Percentiles rank a stretch among this genome's conserved stretches.
Evolutionary conservation across 345 rosid genomes (phyloP).

Genomic region (Limnanthes douglasii): DNA sequence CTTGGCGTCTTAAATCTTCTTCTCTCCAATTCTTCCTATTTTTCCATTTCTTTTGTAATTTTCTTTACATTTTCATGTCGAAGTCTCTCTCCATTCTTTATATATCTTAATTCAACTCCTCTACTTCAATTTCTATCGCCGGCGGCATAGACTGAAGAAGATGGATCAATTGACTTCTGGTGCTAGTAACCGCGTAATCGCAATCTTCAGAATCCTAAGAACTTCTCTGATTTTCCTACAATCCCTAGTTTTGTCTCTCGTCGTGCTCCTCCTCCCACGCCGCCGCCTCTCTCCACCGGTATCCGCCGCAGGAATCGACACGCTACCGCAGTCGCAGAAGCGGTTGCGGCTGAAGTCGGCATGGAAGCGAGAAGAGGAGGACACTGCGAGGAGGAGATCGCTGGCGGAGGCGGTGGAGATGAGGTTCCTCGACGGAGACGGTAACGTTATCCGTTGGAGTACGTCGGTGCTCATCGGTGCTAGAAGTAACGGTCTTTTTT

Average conservation of each 20-base stretch:
- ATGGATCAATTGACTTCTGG: constrained; percentile 90
- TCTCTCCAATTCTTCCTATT: too few relatives aligned
- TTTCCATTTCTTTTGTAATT: too few relatives aligned
- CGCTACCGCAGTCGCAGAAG: constrained; percentile 13
- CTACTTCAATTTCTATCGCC: constrained; percentile 2
- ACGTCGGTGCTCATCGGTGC: constrained; percentile 53
- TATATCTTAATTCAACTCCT: too few relatives aligned
- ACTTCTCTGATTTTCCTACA: constrained; percentile 30
- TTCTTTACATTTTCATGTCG: too few relatives aligned
- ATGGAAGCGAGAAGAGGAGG: constrained; percentile 80
- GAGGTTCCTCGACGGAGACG: constrained; percentile 23
- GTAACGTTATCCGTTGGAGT: constrained; percentile 21
- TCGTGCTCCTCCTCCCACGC: constrained; percentile 51
- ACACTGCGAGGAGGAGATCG: constrained; percentile 59
- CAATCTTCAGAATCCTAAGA: constrained; percentile 39
- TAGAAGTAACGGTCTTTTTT: constrained; percentile 59
- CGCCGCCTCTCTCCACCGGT: constrained; percentile 21
- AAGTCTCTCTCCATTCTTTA: too few relatives aligned
- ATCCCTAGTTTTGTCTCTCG: constrained; percentile 31
- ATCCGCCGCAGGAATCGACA: constrained; percentile 6
- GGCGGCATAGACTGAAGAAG: constrained; percentile 43
- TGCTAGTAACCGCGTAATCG: constrained; percentile 92
- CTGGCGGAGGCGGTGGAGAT: constrained; percentile 62
- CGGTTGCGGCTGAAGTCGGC: constrained; percentile 28
- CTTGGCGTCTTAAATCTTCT: too few relatives aligned